Conservation (phyloP, 768 basidiomycete species). For the Sporobolomyces roseus region DNA sequence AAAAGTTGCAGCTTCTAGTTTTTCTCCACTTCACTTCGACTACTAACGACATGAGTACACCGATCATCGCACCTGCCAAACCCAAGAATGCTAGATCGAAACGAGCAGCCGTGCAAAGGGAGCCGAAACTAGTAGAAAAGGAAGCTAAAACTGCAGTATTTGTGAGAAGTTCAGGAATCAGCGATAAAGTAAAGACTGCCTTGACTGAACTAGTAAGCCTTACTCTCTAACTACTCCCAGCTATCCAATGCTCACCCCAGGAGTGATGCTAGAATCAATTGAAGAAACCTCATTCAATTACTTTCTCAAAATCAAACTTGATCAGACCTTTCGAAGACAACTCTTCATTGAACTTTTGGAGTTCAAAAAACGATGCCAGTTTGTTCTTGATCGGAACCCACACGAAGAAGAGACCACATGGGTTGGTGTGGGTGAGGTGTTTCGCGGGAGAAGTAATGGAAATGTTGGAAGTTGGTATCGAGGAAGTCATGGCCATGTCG, state of each 20-base stretch:
- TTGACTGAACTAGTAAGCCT: constrained; percentile 63
- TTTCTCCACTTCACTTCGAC: not conserved
- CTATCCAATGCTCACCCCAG: not conserved
- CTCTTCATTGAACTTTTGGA: constrained; percentile 85
- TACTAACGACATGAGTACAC: constrained; percentile 23
- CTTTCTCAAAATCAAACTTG: constrained; percentile 78
- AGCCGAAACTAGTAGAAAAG: constrained; percentile 82
- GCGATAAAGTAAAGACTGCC: constrained; percentile 69
- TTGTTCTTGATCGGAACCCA: constrained; percentile 86
- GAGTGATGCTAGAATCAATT: constrained; percentile 68
- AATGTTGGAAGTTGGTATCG: constrained; percentile 91
- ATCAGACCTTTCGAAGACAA: constrained; percentile 85
- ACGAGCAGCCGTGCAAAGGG: constrained; percentile 76
- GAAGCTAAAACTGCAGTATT: constrained; percentile 79
- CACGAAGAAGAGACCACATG: constrained; percentile 89
- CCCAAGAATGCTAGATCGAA: constrained; percentile 95
- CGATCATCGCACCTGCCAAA: constrained; percentile 53
- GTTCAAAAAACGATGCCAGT: constrained; percentile 85
- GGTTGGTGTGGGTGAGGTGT: constrained; percentile 77
- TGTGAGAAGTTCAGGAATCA: constrained; percentile 79
- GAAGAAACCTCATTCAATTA: constrained; percentile 82
- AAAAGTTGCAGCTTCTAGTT: no score
- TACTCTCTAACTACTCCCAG: not conserved
- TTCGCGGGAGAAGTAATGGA: constrained; percentile 82
- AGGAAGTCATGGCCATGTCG: constrained; percentile 70